These are phyloP conservation scores for Ensete glaucum DNA, from an alignment of 176 grass and related monocot species.

Conservation along the genomic window DNA sequence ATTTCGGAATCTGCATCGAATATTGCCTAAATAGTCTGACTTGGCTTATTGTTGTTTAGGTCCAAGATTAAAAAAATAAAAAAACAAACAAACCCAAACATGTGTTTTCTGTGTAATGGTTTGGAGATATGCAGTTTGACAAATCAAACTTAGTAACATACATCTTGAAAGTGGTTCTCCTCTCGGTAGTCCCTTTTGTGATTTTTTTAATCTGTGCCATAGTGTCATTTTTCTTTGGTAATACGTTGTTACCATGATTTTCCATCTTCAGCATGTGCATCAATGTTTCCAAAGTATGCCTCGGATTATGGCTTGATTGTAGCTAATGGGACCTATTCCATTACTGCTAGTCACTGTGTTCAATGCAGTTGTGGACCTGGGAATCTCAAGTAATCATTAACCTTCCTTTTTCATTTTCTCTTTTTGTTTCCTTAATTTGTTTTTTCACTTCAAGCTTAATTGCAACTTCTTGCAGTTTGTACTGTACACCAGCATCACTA, in stretches of 20 bases:
- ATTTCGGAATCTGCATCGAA: too few relatives aligned
- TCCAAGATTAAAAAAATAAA: too few relatives aligned
- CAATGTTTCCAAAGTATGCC: neutral
- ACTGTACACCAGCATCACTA: neutral
- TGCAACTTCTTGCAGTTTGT: neutral
- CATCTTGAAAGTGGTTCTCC: too few relatives aligned
- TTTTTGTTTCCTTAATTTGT: neutral
- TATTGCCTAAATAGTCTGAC: too few relatives aligned
- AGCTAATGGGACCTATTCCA: constrained; percentile 3
- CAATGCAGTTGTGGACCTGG: constrained; percentile 10
- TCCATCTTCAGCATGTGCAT: neutral
- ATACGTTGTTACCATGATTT: neutral
- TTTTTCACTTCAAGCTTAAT: neutral
- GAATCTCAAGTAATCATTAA: constrained; percentile 11
- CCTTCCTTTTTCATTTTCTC: neutral
- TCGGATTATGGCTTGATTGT: constrained; percentile 3
- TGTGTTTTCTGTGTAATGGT: too few relatives aligned
- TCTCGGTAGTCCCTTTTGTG: too few relatives aligned
- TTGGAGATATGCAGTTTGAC: too few relatives aligned
- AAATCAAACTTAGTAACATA: too few relatives aligned
- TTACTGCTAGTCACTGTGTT: constrained; percentile 6
- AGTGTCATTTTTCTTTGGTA: neutral
- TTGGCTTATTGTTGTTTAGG: too few relatives aligned
- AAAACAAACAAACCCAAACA: too few relatives aligned
- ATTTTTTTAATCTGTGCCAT: too few relatives aligned